phyloP scores from a whole-genome alignment of 163 green algal genomes.

The Scenedesmus sp. region DNA sequence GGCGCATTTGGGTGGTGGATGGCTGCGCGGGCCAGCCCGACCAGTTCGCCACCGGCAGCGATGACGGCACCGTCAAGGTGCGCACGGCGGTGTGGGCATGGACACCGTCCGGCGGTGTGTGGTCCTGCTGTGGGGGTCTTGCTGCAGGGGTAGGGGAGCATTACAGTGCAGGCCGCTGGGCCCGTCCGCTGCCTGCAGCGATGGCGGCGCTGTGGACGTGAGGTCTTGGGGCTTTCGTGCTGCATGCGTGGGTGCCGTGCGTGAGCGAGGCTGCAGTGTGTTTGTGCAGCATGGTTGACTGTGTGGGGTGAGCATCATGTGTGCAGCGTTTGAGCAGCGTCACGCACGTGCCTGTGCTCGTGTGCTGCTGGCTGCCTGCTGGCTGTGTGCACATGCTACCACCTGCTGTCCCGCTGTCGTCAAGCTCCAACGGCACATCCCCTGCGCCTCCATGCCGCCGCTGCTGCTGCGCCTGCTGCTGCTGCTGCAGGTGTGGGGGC shows the following conservation, averaged over 20 bases:
- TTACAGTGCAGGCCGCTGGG: no score
- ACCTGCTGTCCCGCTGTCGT: not conserved
- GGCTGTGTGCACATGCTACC: not conserved
- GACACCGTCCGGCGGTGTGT: not conserved
- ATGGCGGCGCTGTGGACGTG: not conserved
- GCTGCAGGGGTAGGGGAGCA: no score
- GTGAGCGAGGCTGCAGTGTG: not conserved
- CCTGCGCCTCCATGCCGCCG: not conserved
- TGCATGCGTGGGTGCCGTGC: not conserved
- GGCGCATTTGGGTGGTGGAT: conserved; percentile 85
- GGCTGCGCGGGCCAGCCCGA: conserved; percentile 73
- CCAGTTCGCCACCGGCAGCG: conserved; percentile 73
- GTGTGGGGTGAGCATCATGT: not conserved
- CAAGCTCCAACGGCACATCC: not conserved
- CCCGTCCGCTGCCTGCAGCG: not conserved
- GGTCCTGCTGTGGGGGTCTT: not conserved
- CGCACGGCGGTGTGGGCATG: not conserved
- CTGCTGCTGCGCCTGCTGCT: not conserved
- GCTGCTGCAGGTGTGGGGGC: conserved; percentile 41
- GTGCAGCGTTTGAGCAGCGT: no score
- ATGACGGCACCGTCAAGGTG: conserved; percentile 82
- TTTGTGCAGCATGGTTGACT: not conserved
- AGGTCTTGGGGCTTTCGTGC: not conserved
- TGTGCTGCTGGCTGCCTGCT: not conserved
- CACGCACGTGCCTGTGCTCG: not conserved